These are phyloP conservation scores for Tuber brumale DNA, from an alignment of 495 filamentous ascomycete genomes.

Conservation along the genomic window DNA sequence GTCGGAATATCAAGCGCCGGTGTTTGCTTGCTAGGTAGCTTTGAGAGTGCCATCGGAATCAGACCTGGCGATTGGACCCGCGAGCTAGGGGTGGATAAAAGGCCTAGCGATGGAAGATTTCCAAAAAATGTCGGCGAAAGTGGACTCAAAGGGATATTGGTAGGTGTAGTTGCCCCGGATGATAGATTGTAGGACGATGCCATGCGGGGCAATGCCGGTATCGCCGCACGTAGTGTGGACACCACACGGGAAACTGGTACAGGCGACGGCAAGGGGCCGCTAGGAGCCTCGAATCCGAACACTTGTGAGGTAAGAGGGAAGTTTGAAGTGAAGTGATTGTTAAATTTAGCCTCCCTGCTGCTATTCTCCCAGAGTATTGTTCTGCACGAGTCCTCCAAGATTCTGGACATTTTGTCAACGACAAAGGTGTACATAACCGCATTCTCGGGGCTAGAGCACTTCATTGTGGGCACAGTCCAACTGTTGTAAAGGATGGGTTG, in stretches of 20 bases:
- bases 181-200: background rate
- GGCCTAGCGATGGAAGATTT: background rate
- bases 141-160: background rate
- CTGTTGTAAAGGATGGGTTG: slow-evolving; percentile 27
- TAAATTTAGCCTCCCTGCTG: background rate
- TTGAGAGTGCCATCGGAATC: background rate
- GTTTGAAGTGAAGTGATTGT: background rate
- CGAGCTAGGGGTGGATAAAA: background rate
- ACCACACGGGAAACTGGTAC: background rate
- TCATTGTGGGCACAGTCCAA: slow-evolving; percentile 39
- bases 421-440: slow-evolving; percentile 30
- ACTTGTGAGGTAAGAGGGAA: background rate
- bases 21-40: background rate
- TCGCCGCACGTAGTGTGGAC: background rate
- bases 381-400: slow-evolving; percentile 34
- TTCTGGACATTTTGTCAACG: slow-evolving; percentile 38
- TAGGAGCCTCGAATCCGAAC: background rate
- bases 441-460: slow-evolving; percentile 26
- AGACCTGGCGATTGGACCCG: background rate
- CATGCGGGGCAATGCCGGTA: background rate
- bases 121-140: background rate
- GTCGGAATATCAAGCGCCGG: background rate
- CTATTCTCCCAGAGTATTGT: slow-evolving; percentile 33
- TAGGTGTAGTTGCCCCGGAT: background rate
- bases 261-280: background rate